Evolutionary conservation across 2,329 filamentous ascomycete genomes (phyloP).

Genomic region (Claviceps sp.): DNA sequence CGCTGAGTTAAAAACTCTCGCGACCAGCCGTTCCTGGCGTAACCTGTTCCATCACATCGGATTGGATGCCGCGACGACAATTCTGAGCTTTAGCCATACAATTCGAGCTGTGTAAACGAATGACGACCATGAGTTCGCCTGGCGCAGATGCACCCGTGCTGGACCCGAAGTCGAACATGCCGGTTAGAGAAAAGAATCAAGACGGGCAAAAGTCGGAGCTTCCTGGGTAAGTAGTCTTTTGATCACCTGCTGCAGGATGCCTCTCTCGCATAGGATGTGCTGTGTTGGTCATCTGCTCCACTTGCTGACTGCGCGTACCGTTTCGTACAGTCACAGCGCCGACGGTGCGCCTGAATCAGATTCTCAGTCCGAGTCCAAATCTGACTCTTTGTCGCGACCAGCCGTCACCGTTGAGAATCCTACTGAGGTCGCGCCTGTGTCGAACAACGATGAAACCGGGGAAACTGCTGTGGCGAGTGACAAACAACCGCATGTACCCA

Average conservation of each 20-base stretch:
- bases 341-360: slow-evolving; percentile 8
- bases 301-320: slow-evolving; percentile 1
- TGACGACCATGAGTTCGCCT: slow-evolving; percentile 41
- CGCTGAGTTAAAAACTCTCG: neutral
- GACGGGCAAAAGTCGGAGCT: slow-evolving; percentile 20
- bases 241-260: neutral
- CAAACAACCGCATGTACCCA: neutral
- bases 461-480: slow-evolving; percentile 4
- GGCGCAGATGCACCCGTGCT: slow-evolving; percentile 25
- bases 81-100: neutral
- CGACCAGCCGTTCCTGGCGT: neutral
- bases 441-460: slow-evolving; percentile 4
- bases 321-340: neutral
- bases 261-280: neutral
- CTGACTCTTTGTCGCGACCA: slow-evolving; percentile 6
- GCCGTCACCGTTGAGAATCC: neutral
- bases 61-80: slow-evolving; percentile 3
- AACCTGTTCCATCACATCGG: slow-evolving; percentile 11
- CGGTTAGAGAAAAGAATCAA: slow-evolving; percentile 15
- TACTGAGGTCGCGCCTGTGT: neutral
- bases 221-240: slow-evolving; percentile 23
- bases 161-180: slow-evolving; percentile 33
- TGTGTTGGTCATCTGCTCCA: neutral
- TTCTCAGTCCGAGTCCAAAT: neutral
- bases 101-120: slow-evolving; percentile 11